These are phyloP conservation scores for Capsella bursapastoris DNA, from an alignment of 345 rosid genomes.

Conservation along the genomic window DNA sequence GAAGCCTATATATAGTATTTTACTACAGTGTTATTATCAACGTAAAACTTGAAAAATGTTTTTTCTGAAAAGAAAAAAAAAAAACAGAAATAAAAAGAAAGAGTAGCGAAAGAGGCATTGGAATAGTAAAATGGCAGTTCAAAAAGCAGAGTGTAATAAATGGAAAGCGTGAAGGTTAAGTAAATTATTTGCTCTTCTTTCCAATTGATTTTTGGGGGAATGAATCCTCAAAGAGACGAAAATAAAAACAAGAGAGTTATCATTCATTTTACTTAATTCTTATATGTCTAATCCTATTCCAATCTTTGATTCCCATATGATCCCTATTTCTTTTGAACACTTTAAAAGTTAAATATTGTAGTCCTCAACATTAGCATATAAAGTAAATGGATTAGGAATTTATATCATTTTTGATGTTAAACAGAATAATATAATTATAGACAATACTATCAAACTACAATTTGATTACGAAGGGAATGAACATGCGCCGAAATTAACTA, in stretches of 20 bases:
- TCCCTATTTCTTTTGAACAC: not conserved
- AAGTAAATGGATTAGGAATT: not conserved
- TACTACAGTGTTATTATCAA: not conserved
- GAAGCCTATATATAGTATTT: constrained; percentile 7
- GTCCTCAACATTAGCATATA: not conserved
- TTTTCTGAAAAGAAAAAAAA: not conserved
- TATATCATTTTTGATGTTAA: constrained; percentile 1
- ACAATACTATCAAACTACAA: constrained; percentile 18
- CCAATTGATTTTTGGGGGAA: constrained; percentile 38
- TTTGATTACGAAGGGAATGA: constrained; percentile 36
- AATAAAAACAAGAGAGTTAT: not conserved
- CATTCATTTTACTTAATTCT: no score
- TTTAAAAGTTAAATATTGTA: no score
- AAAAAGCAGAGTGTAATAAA: constrained; percentile 41
- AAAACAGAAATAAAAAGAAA: constrained; percentile 20
- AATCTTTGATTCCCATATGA: no score
- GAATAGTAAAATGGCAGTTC: constrained; percentile 43
- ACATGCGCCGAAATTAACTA: constrained; percentile 38
- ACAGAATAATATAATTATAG: not conserved
- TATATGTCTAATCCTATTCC: no score
- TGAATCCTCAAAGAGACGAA: constrained; percentile 15
- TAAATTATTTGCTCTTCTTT: constrained; percentile 45
- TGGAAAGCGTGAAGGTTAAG: constrained; percentile 45
- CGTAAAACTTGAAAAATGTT: constrained; percentile 1
- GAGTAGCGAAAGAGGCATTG: constrained; percentile 40